Evolutionary conservation across 495 filamentous ascomycete genomes (phyloP).

Genomic region (Terfezia boudieri): DNA sequence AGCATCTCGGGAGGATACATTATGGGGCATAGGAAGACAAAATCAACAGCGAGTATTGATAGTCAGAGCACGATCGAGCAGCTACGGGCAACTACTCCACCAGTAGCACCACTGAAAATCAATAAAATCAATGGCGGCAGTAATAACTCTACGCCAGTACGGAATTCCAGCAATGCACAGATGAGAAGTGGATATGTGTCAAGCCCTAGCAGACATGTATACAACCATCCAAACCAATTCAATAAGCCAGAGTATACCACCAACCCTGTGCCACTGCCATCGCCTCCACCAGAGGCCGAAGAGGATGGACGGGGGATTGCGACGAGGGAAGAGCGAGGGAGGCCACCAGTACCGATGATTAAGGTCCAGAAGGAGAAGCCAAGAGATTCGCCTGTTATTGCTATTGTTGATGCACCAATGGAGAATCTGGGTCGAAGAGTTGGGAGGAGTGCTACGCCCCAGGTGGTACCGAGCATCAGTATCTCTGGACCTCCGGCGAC

Average conservation of each 20-base stretch:
- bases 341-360: constrained; percentile 17
- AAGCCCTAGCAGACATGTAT: background rate
- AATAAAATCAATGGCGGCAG: background rate
- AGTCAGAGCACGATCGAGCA: background rate
- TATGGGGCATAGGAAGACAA: background rate
- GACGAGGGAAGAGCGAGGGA: background rate
- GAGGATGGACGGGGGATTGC: constrained; percentile 11
- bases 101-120: background rate
- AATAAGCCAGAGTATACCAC: constrained; percentile 17
- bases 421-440: background rate
- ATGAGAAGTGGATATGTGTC: background rate
- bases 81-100: background rate
- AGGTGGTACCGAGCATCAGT: constrained; percentile 7
- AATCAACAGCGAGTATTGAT: background rate
- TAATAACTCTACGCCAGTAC: background rate
- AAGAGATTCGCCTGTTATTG: background rate
- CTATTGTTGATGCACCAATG: background rate
- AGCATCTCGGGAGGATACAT: background rate
- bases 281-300: constrained; percentile 16
- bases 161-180: background rate
- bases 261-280: constrained; percentile 14
- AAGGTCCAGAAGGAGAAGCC: constrained; percentile 11
- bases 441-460: background rate
- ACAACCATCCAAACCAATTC: constrained; percentile 14
- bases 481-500: constrained; percentile 17